A percentile compares a stretch with the other conserved stretches of the same genome.
phyloP scores from a whole-genome alignment of 2,329 filamentous ascomycete genomes.

The Sordariomycetes sp. region DNA sequence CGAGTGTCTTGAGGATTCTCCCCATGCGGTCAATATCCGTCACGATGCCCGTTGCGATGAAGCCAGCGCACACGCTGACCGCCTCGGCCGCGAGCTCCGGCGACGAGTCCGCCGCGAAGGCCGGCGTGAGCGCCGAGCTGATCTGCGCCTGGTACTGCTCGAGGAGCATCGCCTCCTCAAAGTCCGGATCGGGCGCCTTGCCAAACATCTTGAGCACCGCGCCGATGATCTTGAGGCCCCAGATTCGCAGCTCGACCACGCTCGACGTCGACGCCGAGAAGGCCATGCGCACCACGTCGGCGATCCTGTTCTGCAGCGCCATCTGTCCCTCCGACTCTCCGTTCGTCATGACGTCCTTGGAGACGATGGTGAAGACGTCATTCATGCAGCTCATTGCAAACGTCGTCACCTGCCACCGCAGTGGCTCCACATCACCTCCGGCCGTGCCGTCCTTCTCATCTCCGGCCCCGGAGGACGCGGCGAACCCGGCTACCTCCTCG shows the following conservation, averaged over 20 bases:
- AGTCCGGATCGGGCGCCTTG: constrained; percentile 88
- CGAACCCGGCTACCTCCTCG: constrained; percentile 93
- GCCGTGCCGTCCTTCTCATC: constrained; percentile 38
- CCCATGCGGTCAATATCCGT: constrained; percentile 98
- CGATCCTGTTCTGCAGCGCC: constrained; percentile 70
- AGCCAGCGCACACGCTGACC: constrained; percentile 94
- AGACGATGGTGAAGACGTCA: constrained; percentile 67
- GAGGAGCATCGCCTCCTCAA: constrained; percentile 88
- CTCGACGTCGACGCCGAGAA: constrained; percentile 95
- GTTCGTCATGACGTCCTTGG: constrained; percentile 56
- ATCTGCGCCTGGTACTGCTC: constrained; percentile 99
- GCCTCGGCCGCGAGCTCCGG: constrained; percentile 92
- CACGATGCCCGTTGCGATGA: constrained; percentile 93
- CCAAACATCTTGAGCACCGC: constrained; percentile 93
- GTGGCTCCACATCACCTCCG: constrained; percentile 51
- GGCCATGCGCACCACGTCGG: constrained; percentile 89
- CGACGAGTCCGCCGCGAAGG: constrained; percentile 90
- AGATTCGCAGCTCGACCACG: constrained; percentile 78
- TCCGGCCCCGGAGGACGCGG: constrained; percentile 51
- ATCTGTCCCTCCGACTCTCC: constrained; percentile 66
- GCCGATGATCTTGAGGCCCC: constrained; percentile 87
- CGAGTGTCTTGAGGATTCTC: constrained; percentile 84
- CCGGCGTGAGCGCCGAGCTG: constrained; percentile 87
- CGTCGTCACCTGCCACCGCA: constrained; percentile 90
- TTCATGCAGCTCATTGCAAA: constrained; percentile 85